Percentiles rank a stretch among this genome's conserved stretches.
phyloP scores from a whole-genome alignment of 805 yeast genomes.

The Brettanomyces bruxellensis region DNA sequence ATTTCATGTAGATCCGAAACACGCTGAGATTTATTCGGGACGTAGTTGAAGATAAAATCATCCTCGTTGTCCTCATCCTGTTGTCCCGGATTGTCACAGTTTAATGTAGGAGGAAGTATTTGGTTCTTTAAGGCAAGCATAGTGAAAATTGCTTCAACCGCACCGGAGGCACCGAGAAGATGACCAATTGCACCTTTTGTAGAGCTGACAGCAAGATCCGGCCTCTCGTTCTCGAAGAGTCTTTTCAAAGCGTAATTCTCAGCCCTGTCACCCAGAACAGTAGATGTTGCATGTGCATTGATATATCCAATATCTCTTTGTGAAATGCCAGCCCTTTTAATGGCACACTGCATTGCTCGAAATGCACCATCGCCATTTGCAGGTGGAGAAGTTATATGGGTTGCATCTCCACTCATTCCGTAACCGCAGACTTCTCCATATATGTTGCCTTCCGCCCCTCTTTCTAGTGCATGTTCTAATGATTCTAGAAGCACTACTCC shows the following conservation, averaged over 20 bases:
- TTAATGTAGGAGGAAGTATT: slow-evolving; percentile 72
- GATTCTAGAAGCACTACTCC: slow-evolving; percentile 75
- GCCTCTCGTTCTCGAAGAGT: slow-evolving; percentile 34
- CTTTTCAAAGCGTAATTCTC: slow-evolving; percentile 68
- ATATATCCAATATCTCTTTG: slow-evolving; percentile 57
- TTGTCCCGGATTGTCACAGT: slow-evolving; percentile 47
- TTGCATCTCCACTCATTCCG: slow-evolving; percentile 87
- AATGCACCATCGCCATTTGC: slow-evolving; percentile 78
- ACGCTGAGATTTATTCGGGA: slow-evolving; percentile 35
- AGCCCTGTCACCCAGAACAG: slow-evolving; percentile 80
- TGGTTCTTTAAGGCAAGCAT: slow-evolving; percentile 51
- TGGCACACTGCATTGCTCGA: slow-evolving; percentile 73
- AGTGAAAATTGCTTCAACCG: slow-evolving; percentile 83
- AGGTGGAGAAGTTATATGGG: slow-evolving; percentile 88
- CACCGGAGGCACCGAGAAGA: slow-evolving; percentile 91
- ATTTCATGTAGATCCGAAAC: slow-evolving; percentile 22
- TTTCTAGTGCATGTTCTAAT: slow-evolving; percentile 58
- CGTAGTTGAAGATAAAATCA: slow-evolving; percentile 47
- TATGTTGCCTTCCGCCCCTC: slow-evolving; percentile 52
- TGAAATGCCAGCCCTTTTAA: slow-evolving; percentile 39
- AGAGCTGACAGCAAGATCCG: slow-evolving; percentile 52
- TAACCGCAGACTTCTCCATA: slow-evolving; percentile 82
- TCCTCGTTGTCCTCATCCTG: slow-evolving; percentile 33
- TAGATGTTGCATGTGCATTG: slow-evolving; percentile 97
- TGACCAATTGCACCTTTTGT: slow-evolving; percentile 94